Conservation (phyloP, 2,329 filamentous ascomycete species). For the Cladosporium phlei region DNA sequence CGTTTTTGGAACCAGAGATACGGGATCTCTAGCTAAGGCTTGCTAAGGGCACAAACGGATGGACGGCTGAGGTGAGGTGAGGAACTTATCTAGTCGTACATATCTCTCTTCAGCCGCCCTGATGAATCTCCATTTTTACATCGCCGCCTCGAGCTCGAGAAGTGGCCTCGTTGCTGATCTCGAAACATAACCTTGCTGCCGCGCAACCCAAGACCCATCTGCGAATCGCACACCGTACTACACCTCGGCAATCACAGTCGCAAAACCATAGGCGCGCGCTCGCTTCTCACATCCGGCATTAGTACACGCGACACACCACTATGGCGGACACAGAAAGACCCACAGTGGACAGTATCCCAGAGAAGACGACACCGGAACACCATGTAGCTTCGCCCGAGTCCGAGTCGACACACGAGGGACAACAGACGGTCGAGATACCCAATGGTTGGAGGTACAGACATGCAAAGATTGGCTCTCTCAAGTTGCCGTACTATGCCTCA, state of each 20-base stretch:
- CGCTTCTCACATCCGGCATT: not conserved
- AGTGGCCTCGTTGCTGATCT: not conserved
- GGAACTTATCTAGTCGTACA: constrained; percentile 1
- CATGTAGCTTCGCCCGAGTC: constrained; percentile 13
- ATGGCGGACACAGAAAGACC: constrained; percentile 7
- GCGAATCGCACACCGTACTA: too few species aligned
- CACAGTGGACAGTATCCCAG: constrained; percentile 17
- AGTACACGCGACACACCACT: constrained; percentile 13
- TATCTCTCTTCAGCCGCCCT: constrained; percentile 4
- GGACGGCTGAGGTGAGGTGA: constrained; percentile 6
- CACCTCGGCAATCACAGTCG: constrained; percentile 2
- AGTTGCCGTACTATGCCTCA: constrained; percentile 47
- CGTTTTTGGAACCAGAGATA: constrained; percentile 6
- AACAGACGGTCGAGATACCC: constrained; percentile 32
- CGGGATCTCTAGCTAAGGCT: too few species aligned
- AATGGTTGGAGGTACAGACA: constrained; percentile 46
- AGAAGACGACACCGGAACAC: constrained; percentile 18
- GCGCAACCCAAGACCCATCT: too few species aligned
- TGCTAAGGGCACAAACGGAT: not conserved
- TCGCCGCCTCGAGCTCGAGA: not conserved
- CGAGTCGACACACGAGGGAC: constrained; percentile 15
- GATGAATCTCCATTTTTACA: constrained; percentile 1
- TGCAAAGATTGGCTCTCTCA: constrained; percentile 37
- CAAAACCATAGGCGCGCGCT: not conserved
- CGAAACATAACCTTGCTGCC: not conserved